A percentile compares a stretch with the other conserved stretches of the same genome.
Evolutionary conservation across 1,284 basidiomycete genomes (phyloP).

Genomic region (Fomitopsis schrenkii): DNA sequence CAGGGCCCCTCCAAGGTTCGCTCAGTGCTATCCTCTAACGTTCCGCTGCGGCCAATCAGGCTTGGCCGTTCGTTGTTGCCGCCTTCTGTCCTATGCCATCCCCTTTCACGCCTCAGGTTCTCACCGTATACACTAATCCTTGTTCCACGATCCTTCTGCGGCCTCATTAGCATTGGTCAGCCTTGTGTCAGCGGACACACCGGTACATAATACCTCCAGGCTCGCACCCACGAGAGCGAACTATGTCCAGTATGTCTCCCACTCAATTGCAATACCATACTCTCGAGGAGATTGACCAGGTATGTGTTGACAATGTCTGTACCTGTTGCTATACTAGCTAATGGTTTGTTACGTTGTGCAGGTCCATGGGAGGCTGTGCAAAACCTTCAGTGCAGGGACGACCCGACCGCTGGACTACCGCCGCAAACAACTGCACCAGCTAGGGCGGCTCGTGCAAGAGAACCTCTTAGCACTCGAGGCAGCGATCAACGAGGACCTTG

Average conservation of each 20-base stretch:
- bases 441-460: constrained; percentile 59
- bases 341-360: constrained; percentile 14
- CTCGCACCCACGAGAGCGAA: background rate
- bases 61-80: too few species aligned
- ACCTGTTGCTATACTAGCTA: too few species aligned
- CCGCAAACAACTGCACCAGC: constrained; percentile 58
- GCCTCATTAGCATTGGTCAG: too few species aligned
- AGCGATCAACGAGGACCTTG: constrained; percentile 50
- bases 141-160: too few species aligned
- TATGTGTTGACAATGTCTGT: background rate
- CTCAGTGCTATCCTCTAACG: too few species aligned
- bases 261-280: constrained; percentile 4
- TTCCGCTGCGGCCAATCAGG: too few species aligned
- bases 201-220: too few species aligned
- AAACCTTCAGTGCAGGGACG: constrained; percentile 46
- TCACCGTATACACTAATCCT: too few species aligned
- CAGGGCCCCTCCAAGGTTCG: too few species aligned
- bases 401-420: constrained; percentile 53
- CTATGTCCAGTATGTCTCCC: constrained; percentile 1
- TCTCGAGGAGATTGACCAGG: constrained; percentile 9
- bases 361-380: constrained; percentile 42
- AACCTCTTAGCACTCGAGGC: constrained; percentile 46
- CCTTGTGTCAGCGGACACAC: too few species aligned
- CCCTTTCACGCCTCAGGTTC: too few species aligned
- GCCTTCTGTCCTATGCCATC: too few species aligned